Conservation (phyloP, 495 filamentous ascomycete genomes). For the Trichoderma reesei region DNA sequence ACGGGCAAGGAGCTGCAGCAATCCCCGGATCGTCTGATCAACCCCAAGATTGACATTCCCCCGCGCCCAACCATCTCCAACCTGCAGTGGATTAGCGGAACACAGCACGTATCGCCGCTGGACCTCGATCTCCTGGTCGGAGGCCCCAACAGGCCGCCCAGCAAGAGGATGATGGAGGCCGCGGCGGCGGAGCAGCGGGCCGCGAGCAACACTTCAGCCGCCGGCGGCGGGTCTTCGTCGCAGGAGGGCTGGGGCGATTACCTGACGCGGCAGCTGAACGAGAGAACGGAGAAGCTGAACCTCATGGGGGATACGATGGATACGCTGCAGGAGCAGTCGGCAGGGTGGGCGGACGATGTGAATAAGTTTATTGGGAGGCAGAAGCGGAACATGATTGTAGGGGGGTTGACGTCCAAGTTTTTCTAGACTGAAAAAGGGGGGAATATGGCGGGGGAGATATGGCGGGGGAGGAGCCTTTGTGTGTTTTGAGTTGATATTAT, state of each 20-base stretch:
- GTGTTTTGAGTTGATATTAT: no score
- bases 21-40: constrained; percentile 65
- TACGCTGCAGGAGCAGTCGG: constrained; percentile 64
- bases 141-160: constrained; percentile 75
- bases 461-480: no score
- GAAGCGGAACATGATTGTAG: constrained; percentile 72
- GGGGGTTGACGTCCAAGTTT: constrained; percentile 42
- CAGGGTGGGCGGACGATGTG: constrained; percentile 76
- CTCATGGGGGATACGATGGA: constrained; percentile 79
- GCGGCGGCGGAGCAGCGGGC: constrained; percentile 34
- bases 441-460: neutral
- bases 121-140: constrained; percentile 91
- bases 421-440: constrained; percentile 17
- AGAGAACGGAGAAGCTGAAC: constrained; percentile 77
- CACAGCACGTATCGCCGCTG: constrained; percentile 78
- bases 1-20: constrained; percentile 45
- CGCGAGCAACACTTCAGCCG: constrained; percentile 37
- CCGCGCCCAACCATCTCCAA: constrained; percentile 91
- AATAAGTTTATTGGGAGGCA: constrained; percentile 75
- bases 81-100: constrained; percentile 91
- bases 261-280: constrained; percentile 75
- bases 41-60: constrained; percentile 59
- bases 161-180: constrained; percentile 55
- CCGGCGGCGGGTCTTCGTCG: constrained; percentile 35
- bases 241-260: constrained; percentile 50